These are phyloP conservation scores for Cenococcum geophilum DNA, from an alignment of 495 filamentous ascomycete genomes.

Conservation along the genomic window DNA sequence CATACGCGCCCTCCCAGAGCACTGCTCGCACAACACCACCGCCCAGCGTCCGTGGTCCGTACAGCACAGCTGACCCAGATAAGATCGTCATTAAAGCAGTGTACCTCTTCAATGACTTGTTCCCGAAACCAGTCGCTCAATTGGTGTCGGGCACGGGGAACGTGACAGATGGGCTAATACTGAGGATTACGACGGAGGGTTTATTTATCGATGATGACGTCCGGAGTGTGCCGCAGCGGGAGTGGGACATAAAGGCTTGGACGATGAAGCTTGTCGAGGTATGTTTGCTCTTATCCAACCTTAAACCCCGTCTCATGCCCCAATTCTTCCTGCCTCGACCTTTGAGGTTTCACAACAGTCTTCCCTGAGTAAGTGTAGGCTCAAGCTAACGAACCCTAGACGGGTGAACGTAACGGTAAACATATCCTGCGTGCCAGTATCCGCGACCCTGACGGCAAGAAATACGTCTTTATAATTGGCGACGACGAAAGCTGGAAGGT, in stretches of 20 bases:
- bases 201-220: constrained; percentile 96
- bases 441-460: constrained; percentile 75
- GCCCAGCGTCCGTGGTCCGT: constrained; percentile 65
- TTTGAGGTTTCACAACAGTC: not conserved
- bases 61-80: constrained; percentile 80
- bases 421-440: constrained; percentile 79
- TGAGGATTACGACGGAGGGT: constrained; percentile 80
- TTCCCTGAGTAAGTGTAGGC: too few species aligned
- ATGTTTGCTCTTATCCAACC: constrained; percentile 39
- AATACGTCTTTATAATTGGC: constrained; percentile 73
- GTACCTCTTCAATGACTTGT: constrained; percentile 79
- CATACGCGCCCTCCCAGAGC: constrained; percentile 71
- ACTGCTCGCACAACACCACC: constrained; percentile 84
- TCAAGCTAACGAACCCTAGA: constrained; percentile 32
- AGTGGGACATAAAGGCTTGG: constrained; percentile 99
- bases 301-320: too few species aligned
- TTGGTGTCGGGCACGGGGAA: constrained; percentile 67
- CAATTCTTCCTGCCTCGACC: not conserved
- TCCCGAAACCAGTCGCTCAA: constrained; percentile 73
- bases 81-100: constrained; percentile 94
- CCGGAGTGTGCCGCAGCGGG: constrained; percentile 75
- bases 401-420: constrained; percentile 42
- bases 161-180: constrained; percentile 79
- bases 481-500: constrained; percentile 94
- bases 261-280: constrained; percentile 88